Conservation (phyloP, 345 rosid species). For the Brassica napus region Da-Ae NC_063434.1:5478501-5479000, state of each 20-base stretch:
- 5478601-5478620: no score
- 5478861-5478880: no score
- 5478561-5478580: no score
- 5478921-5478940: constrained; percentile 1
- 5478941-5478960: constrained; percentile 4
- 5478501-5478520: neutral
- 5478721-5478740: constrained; percentile 11
- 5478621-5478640: neutral
- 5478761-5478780: constrained; percentile 10
- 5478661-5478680: neutral
- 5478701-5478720: constrained; percentile 10
- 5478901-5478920: constrained; percentile 9
- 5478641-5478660: no score
- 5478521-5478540: no score
- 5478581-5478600: neutral
- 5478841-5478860: constrained; percentile 8
- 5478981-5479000: constrained; percentile 23
- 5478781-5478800: constrained; percentile 27
- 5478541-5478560: no score
- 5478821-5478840: constrained; percentile 12
- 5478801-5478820: constrained; percentile 32
- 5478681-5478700: constrained; percentile 8
- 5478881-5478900: constrained; percentile 13
- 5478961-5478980: constrained; percentile 16
- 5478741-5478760: constrained; percentile 26